Conservation (phyloP, 768 basidiomycete species). For the Russula dissimulans region DNA sequence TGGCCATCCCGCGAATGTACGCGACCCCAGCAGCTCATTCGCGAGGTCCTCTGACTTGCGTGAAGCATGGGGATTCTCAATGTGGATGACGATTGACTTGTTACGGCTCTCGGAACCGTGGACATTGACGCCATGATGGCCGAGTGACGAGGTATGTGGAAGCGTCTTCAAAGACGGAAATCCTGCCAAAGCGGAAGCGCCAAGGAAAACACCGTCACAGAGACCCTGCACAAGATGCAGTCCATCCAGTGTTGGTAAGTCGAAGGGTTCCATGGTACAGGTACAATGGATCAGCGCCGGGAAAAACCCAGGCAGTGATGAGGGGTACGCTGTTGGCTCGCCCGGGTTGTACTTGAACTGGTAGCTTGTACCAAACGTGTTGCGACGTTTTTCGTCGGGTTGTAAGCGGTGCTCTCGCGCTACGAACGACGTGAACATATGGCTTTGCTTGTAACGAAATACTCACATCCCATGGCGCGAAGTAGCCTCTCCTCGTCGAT, state of each 20-base stretch:
- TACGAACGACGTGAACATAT: slow-evolving; percentile 24
- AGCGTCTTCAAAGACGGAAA: slow-evolving; percentile 94
- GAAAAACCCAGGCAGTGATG: slow-evolving; percentile 92
- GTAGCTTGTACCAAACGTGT: slow-evolving; percentile 70
- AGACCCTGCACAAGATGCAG: slow-evolving; percentile 81
- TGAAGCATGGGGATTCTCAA: slow-evolving; percentile 65
- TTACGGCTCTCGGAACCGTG: slow-evolving; percentile 86
- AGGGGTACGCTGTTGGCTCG: slow-evolving; percentile 68
- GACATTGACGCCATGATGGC: slow-evolving; percentile 85
- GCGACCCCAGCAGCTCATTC: slow-evolving; percentile 59
- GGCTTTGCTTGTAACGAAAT: not conserved
- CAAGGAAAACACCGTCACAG: slow-evolving; percentile 80
- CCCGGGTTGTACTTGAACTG: slow-evolving; percentile 62
- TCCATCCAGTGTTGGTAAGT: slow-evolving; percentile 81
- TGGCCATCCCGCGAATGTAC: slow-evolving; percentile 84
- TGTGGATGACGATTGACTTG: slow-evolving; percentile 87
- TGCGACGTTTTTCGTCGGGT: slow-evolving; percentile 64
- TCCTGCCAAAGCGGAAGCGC: slow-evolving; percentile 79
- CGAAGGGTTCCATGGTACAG: slow-evolving; percentile 73
- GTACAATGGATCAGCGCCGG: slow-evolving; percentile 75
- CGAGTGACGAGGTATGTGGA: slow-evolving; percentile 65
- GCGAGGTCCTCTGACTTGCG: slow-evolving; percentile 68
- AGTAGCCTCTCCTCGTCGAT: slow-evolving; percentile 77
- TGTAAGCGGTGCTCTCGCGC: slow-evolving; percentile 74
- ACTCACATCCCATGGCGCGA: slow-evolving; percentile 72